These are phyloP conservation scores for Delonix regia DNA, from an alignment of 306 rosid species.

Conservation along the genomic window DNA sequence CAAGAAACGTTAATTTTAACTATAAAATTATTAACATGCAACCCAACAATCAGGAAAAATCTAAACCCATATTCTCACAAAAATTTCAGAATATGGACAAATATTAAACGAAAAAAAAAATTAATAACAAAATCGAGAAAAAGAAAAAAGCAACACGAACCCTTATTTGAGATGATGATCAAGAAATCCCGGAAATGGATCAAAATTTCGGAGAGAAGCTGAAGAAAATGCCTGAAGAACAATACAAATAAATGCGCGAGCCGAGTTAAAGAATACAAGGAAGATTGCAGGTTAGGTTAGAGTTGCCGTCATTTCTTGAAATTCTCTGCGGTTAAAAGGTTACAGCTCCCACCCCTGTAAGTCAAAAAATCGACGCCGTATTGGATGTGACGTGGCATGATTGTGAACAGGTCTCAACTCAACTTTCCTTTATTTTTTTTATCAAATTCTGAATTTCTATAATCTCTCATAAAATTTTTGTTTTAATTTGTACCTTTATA, in stretches of 20 bases:
- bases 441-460: too few species aligned
- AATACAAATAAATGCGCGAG: background rate
- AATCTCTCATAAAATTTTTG: too few species aligned
- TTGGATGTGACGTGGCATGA: background rate
- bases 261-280: background rate
- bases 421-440: too few species aligned
- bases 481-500: too few species aligned
- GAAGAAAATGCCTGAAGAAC: background rate
- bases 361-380: background rate
- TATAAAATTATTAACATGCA: constrained; percentile 16
- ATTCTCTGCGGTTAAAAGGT: background rate
- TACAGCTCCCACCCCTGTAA: background rate
- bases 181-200: background rate
- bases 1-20: constrained; percentile 16
- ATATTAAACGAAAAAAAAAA: background rate
- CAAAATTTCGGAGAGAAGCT: background rate
- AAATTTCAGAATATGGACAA: constrained; percentile 22
- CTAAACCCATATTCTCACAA: constrained; percentile 30
- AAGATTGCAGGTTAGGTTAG: background rate
- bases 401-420: too few species aligned
- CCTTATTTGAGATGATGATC: constrained; percentile 20
- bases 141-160: constrained; percentile 24
- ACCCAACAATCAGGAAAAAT: constrained; percentile 29
- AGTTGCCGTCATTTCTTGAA: background rate
- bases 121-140: background rate